Conservation (phyloP, 768 basidiomycete genomes). For the Leccinum arenicola region DNA sequence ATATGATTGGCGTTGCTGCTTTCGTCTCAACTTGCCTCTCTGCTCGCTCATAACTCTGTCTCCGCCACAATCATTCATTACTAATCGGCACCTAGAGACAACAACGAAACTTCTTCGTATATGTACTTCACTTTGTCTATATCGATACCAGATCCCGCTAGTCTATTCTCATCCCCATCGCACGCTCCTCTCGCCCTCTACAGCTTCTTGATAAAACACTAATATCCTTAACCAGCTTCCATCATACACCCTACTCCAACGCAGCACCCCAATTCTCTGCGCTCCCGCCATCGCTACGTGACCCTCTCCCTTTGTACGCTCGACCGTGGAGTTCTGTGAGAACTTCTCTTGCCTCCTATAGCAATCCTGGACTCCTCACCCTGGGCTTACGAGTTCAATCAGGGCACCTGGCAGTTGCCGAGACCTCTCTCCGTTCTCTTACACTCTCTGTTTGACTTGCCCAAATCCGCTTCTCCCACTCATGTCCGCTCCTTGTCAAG, state of each 20-base stretch:
- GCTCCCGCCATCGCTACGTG: neutral
- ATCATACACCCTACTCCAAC: neutral
- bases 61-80: neutral
- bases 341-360: neutral
- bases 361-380: slow-evolving; percentile 5
- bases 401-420: neutral
- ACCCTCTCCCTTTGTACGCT: neutral
- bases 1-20: slow-evolving; percentile 21
- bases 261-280: neutral
- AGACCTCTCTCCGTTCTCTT: neutral
- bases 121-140: neutral
- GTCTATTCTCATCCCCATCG: neutral
- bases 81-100: neutral
- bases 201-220: neutral
- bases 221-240: neutral
- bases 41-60: neutral
- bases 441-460: neutral
- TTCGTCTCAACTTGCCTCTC: slow-evolving; percentile 6
- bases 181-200: neutral
- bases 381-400: neutral
- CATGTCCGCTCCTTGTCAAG: neutral
- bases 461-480: neutral
- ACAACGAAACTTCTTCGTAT: slow-evolving; percentile 4
- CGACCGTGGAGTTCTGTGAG: slow-evolving; percentile 9
- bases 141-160: neutral